phyloP scores from a whole-genome alignment of 2,329 filamentous ascomycete genomes.

The Penicillium griseofulvum region DNA sequence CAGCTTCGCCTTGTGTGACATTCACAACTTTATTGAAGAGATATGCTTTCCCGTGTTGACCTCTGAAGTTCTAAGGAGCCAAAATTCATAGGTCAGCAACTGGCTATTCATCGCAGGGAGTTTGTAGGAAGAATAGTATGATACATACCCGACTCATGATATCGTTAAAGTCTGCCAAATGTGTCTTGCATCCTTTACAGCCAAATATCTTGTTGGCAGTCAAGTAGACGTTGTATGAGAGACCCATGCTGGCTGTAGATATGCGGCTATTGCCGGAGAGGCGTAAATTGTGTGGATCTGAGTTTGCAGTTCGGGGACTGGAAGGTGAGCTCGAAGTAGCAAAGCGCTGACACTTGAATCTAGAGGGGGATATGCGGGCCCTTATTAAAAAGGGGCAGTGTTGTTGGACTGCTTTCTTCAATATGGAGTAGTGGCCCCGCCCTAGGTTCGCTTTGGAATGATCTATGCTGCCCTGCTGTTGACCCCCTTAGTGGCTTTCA shows the following conservation, averaged over 20 bases:
- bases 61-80: slow-evolving; percentile 79
- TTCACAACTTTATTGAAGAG: slow-evolving; percentile 96
- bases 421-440: slow-evolving; percentile 8
- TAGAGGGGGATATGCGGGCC: slow-evolving; percentile 1
- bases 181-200: slow-evolving; percentile 92
- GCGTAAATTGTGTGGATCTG: not conserved
- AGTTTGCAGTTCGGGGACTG: slow-evolving; percentile 14
- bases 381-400: slow-evolving; percentile 3
- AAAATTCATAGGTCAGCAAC: slow-evolving; percentile 12
- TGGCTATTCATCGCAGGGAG: not conserved
- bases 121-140: not conserved
- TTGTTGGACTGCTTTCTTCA: slow-evolving; percentile 6
- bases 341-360: not conserved
- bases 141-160: slow-evolving; percentile 82
- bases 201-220: slow-evolving; percentile 84
- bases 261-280: slow-evolving; percentile 5
- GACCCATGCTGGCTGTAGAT: slow-evolving; percentile 62
- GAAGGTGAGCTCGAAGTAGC: slow-evolving; percentile 20
- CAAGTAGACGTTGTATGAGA: slow-evolving; percentile 88
- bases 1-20: slow-evolving; percentile 73
- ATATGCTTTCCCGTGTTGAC: slow-evolving; percentile 96
- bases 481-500: not conserved
- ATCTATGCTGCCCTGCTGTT: not conserved
- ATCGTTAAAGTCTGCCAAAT: slow-evolving; percentile 91
- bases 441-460: slow-evolving; percentile 5